Evolutionary conservation across 2,329 filamentous ascomycete species (phyloP).

Genomic region (Colletotrichum lini): DNA sequence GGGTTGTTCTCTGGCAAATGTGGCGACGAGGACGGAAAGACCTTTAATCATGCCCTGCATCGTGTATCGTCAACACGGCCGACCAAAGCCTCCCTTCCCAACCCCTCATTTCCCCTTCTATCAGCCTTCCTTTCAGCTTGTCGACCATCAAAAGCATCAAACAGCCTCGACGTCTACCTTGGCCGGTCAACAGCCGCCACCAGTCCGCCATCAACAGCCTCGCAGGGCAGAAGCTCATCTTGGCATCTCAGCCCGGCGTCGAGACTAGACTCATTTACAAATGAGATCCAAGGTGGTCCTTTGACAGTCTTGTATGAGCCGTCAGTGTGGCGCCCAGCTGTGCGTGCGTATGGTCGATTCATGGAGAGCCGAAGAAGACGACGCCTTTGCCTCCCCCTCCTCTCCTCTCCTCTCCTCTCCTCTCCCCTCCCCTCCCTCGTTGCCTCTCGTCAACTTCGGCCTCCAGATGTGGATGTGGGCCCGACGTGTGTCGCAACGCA

Average conservation of each 20-base stretch:
- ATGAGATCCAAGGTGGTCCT: neutral
- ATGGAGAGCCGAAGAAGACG: too few species aligned
- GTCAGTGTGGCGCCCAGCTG: conserved; percentile 26
- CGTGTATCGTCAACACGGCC: neutral
- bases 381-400: neutral
- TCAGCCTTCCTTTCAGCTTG: conserved; percentile 21
- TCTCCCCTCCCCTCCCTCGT: too few species aligned
- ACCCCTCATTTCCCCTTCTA: neutral
- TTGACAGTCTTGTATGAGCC: conserved; percentile 18
- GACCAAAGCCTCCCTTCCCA: conserved; percentile 5
- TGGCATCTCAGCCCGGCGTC: conserved; percentile 2
- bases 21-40: neutral
- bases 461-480: conserved; percentile 12
- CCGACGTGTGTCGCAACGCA: conserved; percentile 4
- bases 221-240: neutral
- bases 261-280: neutral
- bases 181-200: conserved; percentile 23
- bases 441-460: conserved; percentile 3
- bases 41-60: conserved; percentile 15
- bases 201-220: neutral
- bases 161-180: conserved; percentile 21
- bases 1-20: too few species aligned
- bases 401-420: too few species aligned
- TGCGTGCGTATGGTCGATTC: neutral
- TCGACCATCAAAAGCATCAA: neutral